Base-by-base conservation (phyloP, 73 alveolate genomes). In the Diophrys appendiculata region DNA sequence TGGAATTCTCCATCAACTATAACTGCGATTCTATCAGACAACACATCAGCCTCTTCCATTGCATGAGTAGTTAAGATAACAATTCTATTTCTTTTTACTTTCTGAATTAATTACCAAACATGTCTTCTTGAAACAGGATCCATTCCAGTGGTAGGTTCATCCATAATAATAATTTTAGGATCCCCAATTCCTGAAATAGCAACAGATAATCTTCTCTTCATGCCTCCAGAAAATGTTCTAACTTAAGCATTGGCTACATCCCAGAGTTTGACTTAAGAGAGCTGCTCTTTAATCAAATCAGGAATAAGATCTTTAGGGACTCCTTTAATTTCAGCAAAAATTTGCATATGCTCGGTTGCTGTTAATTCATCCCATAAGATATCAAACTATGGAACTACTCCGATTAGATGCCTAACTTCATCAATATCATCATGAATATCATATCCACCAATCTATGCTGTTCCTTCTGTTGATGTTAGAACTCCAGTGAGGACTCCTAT, bases 41-140 rank as follows among this genome's bases (percentile, higher is more conserved):
- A 88, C 24, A 92, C 96, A 81, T 97, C 99, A 0, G 99, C 99
- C 80, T 97, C 99, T 77, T 97, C 99, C 96, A 97, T 95, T 22
- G 99, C 95, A 88, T 97, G 99, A 53, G 99, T 97, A 0, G 99
- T 97, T 67, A 97, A 80, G n/a, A 97, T 87, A 2, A 97, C 91
- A 27, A 92, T 92, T 84, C 97, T 91, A 75, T 90, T 93, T 29
- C 67, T 33, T 27, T 78, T 77, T 8, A 85, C 76, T 13, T 85
- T 67, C 70, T 93, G 90, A 18, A 93, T 93, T 80, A 93, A 73
- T 64, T 78, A 54, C 97, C 98, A 94, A 0, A 93, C 97, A 60
- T 92, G 86, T 52, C 96, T 88, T 65, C 97, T 83, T 18, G 93
- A 79, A 31, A 83, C 91, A n/a, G 97, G 97, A 68, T 94, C 98